phyloP scores from a whole-genome alignment of 2,329 filamentous ascomycete genomes.

The Fusarium siculi region DNA sequence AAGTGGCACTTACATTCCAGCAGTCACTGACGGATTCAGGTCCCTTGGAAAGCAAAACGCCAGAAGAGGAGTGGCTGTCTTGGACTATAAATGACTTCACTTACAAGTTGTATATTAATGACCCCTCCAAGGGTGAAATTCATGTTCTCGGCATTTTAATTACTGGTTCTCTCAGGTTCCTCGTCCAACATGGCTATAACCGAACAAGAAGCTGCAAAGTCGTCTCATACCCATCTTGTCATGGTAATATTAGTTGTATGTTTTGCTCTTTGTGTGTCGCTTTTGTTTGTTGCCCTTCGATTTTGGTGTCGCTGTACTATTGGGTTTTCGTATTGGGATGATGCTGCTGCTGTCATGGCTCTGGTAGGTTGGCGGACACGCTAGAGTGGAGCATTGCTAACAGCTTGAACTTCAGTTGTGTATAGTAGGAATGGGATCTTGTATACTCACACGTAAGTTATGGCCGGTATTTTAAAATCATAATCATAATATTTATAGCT shows the following conservation, averaged over 20 bases:
- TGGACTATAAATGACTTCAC: accelerated
- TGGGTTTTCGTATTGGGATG: slow-evolving; percentile 10
- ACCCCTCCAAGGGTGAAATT: background rate
- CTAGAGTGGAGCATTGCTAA: background rate
- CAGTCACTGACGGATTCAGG: too few species aligned
- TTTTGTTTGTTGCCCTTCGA: slow-evolving; percentile 16
- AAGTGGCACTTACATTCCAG: background rate
- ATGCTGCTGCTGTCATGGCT: slow-evolving; percentile 15
- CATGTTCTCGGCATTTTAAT: background rate
- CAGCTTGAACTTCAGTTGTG: background rate
- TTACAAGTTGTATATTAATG: background rate
- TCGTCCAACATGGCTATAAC: background rate
- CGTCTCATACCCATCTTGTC: background rate
- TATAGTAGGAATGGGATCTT: slow-evolving; percentile 7
- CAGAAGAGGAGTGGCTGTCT: background rate
- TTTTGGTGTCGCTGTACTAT: slow-evolving; percentile 15
- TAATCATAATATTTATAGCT: slow-evolving; percentile 9
- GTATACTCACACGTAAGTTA: slow-evolving; percentile 17
- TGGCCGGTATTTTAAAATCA: accelerated
- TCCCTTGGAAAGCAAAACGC: background rate
- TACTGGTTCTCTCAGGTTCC: background rate
- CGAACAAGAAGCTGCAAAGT: background rate
- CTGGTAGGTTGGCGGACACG: background rate
- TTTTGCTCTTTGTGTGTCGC: background rate
- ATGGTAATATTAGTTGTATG: slow-evolving; percentile 4